A percentile compares a stretch with the other conserved stretches of the same genome.
phyloP scores from a whole-genome alignment of 1,284 basidiomycete genomes.

The Phellinidium pouzarii region DNA sequence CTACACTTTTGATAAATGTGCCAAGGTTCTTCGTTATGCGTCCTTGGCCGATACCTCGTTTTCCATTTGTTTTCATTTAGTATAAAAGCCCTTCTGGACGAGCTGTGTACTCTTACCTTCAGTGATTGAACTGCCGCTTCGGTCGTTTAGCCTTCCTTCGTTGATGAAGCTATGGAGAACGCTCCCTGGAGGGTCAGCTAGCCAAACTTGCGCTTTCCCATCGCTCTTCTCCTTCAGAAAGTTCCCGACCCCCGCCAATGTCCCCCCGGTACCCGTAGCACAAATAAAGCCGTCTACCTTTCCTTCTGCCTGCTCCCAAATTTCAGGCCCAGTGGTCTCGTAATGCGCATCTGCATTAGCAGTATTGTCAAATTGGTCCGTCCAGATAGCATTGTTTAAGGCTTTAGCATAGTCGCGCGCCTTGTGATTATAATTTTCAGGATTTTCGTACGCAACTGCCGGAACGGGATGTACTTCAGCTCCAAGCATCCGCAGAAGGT shows the following conservation, averaged over 20 bases:
- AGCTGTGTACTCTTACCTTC: conserved; percentile 63
- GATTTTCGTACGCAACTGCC: conserved; percentile 71
- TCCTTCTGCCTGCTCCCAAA: conserved; percentile 87
- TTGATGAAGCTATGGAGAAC: conserved; percentile 85
- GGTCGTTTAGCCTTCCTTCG: conserved; percentile 74
- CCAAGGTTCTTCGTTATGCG: conserved; percentile 92
- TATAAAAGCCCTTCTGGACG: neutral
- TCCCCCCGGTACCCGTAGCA: conserved; percentile 93
- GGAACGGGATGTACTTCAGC: conserved; percentile 37
- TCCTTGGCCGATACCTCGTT: conserved; percentile 90
- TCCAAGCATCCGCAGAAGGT: conserved; percentile 87
- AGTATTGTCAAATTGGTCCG: conserved; percentile 97
- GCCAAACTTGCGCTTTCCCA: conserved; percentile 84
- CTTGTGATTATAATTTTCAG: conserved; percentile 98
- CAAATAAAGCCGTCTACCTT: conserved; percentile 88
- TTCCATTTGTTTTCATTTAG: neutral
- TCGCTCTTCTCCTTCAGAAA: conserved; percentile 81
- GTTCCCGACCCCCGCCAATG: conserved; percentile 84
- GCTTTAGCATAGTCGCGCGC: conserved; percentile 81
- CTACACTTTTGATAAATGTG: conserved; percentile 75
- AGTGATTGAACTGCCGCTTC: conserved; percentile 89
- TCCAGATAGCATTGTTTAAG: conserved; percentile 95
- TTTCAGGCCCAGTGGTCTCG: conserved; percentile 89
- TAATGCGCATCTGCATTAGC: conserved; percentile 91
- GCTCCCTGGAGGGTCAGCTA: conserved; percentile 95